phyloP scores from a whole-genome alignment of 1,139 yeast genomes.

The Debaryomyces subglobosus region DNA sequence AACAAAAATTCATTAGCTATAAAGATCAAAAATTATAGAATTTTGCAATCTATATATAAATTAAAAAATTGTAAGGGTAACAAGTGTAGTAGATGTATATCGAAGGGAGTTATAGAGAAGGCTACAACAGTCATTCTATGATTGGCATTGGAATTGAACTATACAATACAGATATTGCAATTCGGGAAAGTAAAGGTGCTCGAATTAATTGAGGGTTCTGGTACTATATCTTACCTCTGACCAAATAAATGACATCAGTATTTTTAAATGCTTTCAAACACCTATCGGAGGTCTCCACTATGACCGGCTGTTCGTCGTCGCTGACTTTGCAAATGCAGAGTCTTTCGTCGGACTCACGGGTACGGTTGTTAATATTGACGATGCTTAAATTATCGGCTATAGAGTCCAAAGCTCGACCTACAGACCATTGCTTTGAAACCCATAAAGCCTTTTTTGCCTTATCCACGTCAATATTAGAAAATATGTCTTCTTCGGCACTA shows the following conservation, averaged over 20 bases:
- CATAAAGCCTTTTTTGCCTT: conserved; percentile 45
- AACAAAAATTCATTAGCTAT: too few relatives aligned
- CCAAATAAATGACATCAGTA: conserved; percentile 58
- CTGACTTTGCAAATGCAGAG: conserved; percentile 48
- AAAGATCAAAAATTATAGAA: too few relatives aligned
- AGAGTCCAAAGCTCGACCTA: conserved; percentile 77
- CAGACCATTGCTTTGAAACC: conserved; percentile 67
- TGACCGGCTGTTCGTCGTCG: conserved; percentile 28
- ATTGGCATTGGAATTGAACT: too few relatives aligned
- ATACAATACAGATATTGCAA: too few relatives aligned
- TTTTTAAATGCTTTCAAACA: conserved; percentile 47
- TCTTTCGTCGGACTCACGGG: conserved; percentile 43
- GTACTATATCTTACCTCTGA: conserved; percentile 48
- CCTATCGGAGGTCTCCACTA: conserved; percentile 40
- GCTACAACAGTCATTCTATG: too few relatives aligned
- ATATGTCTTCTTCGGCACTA: conserved; percentile 18
- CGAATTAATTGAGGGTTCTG: neutral
- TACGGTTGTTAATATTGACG: conserved; percentile 58
- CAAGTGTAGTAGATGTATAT: too few relatives aligned
- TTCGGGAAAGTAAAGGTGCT: neutral
- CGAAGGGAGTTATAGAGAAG: too few relatives aligned
- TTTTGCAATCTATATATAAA: too few relatives aligned
- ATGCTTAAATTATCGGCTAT: conserved; percentile 59
- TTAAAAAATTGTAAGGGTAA: too few relatives aligned
- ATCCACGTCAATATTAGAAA: conserved; percentile 29